Evolutionary conservation across 2,329 filamentous ascomycete species (phyloP).

Genomic region (Colletotrichum destructivum): DNA sequence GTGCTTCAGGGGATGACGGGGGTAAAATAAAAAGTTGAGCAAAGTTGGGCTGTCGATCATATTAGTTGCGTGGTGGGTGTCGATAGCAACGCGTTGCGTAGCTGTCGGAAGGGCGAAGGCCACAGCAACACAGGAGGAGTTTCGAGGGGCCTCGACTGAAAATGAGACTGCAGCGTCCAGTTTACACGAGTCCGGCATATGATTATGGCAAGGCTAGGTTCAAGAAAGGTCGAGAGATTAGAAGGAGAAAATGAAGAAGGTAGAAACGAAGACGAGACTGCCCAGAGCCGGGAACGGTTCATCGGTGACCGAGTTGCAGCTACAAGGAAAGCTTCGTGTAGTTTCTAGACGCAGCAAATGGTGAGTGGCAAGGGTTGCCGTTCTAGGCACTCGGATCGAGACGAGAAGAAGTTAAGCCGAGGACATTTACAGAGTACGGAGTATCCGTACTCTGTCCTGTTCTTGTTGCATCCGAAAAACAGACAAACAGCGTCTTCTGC

Average conservation of each 20-base stretch:
- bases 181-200: neutral
- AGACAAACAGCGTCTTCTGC: neutral
- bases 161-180: neutral
- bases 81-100: neutral
- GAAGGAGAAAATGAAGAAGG: too few relatives aligned
- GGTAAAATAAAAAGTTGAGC: neutral
- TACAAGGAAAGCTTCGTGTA: slow-evolving; percentile 10
- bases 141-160: neutral
- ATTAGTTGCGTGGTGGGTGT: neutral
- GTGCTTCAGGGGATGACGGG: neutral
- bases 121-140: neutral
- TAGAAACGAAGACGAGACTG: neutral
- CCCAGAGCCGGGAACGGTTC: neutral
- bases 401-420: neutral
- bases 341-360: slow-evolving; percentile 7
- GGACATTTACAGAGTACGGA: neutral
- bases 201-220: neutral
- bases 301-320: slow-evolving; percentile 22
- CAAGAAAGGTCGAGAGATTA: neutral
- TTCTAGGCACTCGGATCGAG: neutral
- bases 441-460: too few relatives aligned
- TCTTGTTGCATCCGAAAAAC: neutral
- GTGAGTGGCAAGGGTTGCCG: neutral
- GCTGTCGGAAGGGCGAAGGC: neutral
- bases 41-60: neutral